Evolutionary conservation across 1,284 basidiomycete species (phyloP).

Genomic region (Lignosus rhinocerotis): DNA sequence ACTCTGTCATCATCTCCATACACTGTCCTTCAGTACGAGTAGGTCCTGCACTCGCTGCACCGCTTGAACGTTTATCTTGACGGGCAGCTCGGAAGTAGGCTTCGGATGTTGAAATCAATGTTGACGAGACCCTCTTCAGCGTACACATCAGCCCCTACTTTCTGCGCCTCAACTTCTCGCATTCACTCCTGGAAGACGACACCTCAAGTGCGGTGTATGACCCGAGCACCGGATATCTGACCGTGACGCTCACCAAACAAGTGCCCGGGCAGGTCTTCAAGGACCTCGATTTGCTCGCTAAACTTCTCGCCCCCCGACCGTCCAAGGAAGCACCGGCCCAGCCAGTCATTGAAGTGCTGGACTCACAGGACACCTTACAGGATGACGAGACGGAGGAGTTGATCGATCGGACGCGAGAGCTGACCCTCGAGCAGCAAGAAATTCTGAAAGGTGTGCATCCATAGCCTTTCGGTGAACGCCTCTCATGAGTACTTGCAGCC

Average conservation of each 20-base stretch:
- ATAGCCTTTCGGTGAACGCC: neutral
- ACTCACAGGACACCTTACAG: conserved; percentile 33
- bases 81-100: conserved; percentile 52
- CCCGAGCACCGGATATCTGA: conserved; percentile 68
- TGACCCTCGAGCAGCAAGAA: conserved; percentile 58
- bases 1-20: conserved; percentile 57
- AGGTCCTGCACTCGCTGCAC: conserved; percentile 34
- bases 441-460: conserved; percentile 54
- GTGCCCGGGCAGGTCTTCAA: conserved; percentile 63
- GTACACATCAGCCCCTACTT: conserved; percentile 81
- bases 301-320: conserved; percentile 67
- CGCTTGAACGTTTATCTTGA: conserved; percentile 11
- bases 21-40: conserved; percentile 81
- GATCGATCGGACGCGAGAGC: conserved; percentile 35
- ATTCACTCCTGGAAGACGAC: conserved; percentile 67
- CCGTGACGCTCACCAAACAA: conserved; percentile 68
- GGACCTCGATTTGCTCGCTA: conserved; percentile 75
- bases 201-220: conserved; percentile 71
- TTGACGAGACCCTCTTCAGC: conserved; percentile 70
- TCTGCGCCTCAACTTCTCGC: conserved; percentile 71
- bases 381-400: conserved; percentile 44
- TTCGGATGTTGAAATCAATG: conserved; percentile 74
- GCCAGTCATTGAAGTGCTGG: conserved; percentile 68
- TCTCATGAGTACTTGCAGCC: conserved; percentile 41
- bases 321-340: conserved; percentile 32